Base-by-base conservation (phyloP, 345 rosid genomes). In the Acer negundo region DNA sequence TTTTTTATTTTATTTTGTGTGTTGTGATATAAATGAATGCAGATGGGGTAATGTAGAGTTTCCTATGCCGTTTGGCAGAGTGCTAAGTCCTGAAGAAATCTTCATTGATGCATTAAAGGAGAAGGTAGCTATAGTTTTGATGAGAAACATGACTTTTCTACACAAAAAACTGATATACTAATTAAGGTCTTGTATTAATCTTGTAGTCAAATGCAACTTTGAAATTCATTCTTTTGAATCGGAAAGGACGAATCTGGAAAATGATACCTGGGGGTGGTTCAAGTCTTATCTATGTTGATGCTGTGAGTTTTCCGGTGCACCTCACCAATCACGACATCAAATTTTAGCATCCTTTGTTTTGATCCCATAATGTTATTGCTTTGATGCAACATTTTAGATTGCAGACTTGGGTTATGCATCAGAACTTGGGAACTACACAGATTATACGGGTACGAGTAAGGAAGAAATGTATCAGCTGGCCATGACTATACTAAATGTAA, bases 221-320 rank as follows among this genome's bases (percentile, higher is more conserved):
- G 86, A 93, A 93, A 78, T 95, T 95, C 83, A 94, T 97, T 23
- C 90, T 94, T 72, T 80, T 94, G 90, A 94, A 94, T 76, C 90
- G 93, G n/a, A 93, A 90, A 82, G 98, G 98, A 69, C 91, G 94
- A 42, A 93, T 93, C 69, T 94, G 98, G 98, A 94, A 95, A 1
- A 94, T 93, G 97, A 97, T 94, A 59, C 97, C 97, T 79, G 98
- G 98, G 70, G 98, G 97, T 24, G 95, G 97, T 80, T 97, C 98
- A 66, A 94, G 98, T 80, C 95, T 94, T 61, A 94, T 94, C 77
- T 93, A 93, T 85, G 97, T 94, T 20, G 97, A 94, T 75, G 90
- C 97, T 7, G 97, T 94, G 72, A 85, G 91, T 75, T 8, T 22
- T 77, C 53, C 53, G 35, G 17, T 53, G 19, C 31, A 28, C 58